Evolutionary conservation across 225 moss, liverwort and hornwort genomes (phyloP).

Genomic region (Antitrichia curtipendula): DNA sequence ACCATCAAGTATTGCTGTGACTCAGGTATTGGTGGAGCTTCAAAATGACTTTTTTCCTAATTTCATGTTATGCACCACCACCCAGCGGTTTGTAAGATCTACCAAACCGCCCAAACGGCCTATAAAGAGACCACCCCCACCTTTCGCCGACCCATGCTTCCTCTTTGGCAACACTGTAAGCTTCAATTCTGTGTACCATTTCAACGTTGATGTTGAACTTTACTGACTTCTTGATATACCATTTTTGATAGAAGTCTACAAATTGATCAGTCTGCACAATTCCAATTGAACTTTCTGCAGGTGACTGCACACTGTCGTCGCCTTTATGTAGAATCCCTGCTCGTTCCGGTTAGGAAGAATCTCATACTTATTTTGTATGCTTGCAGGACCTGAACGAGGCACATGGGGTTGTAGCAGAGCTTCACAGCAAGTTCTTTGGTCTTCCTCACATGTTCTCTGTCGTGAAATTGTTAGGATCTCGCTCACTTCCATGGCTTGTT

Average conservation of each 20-base stretch:
- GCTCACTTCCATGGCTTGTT: conserved; percentile 91
- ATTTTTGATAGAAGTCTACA: background rate
- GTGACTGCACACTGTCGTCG: background rate
- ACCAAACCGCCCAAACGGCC: conserved; percentile 61
- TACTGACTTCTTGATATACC: background rate
- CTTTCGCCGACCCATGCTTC: conserved; percentile 51
- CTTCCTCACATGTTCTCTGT: conserved; percentile 93
- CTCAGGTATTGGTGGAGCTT: conserved; percentile 73
- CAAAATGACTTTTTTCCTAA: conserved; percentile 86
- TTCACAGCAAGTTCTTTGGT: conserved; percentile 84
- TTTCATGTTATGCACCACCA: conserved; percentile 91
- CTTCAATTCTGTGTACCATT: background rate
- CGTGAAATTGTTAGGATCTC: conserved; percentile 77
- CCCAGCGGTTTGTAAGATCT: conserved; percentile 87
- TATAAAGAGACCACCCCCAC: conserved; percentile 48
- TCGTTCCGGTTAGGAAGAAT: background rate
- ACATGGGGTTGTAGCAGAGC: conserved; percentile 71
- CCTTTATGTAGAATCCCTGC: background rate
- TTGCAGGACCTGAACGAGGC: conserved; percentile 76
- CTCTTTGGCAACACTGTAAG: conserved; percentile 81
- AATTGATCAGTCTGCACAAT: background rate
- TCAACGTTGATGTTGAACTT: background rate
- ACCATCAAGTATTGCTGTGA: background rate
- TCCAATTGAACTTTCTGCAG: background rate
- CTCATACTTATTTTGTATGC: background rate